A percentile compares a stretch with the other conserved stretches of the same genome.
phyloP scores from a whole-genome alignment of 2,329 filamentous ascomycete species.

The Lecanicillium sp. region DNA sequence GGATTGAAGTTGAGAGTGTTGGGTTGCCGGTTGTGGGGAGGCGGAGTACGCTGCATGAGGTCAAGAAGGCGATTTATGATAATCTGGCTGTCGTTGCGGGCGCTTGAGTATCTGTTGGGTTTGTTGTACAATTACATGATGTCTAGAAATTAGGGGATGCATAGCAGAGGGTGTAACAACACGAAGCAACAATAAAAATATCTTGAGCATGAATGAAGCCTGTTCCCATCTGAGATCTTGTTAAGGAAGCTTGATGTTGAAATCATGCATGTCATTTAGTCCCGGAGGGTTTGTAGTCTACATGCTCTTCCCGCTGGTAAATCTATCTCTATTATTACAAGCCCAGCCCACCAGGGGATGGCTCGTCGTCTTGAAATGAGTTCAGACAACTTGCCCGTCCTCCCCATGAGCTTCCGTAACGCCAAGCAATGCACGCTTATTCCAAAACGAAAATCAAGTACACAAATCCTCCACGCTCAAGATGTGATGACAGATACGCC shows the following conservation, averaged over 20 bases:
- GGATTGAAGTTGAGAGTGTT: slow-evolving; percentile 78
- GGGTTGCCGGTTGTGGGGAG: slow-evolving; percentile 33
- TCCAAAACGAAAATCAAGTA: slow-evolving; percentile 9
- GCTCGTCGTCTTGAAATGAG: no score
- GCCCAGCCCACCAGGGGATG: no score
- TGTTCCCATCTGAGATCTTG: no score
- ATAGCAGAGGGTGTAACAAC: not conserved
- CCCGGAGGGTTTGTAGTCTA: no score
- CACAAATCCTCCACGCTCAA: not conserved
- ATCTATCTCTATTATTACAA: no score
- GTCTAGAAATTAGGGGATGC: not conserved
- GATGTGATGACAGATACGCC: not conserved
- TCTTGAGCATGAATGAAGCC: no score
- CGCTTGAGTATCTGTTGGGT: slow-evolving; percentile 28
- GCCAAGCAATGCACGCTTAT: slow-evolving; percentile 26
- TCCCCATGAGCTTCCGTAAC: slow-evolving; percentile 16
- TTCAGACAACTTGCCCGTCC: no score
- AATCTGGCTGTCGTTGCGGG: slow-evolving; percentile 85
- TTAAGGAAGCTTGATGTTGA: no score
- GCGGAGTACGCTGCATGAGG: slow-evolving; percentile 70
- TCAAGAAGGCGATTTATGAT: slow-evolving; percentile 87
- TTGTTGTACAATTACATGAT: no score
- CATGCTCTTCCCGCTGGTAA: no score
- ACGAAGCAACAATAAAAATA: not conserved
- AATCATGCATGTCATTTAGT: no score